These are phyloP conservation scores for Aspergillus bertholletiae DNA, from an alignment of 495 filamentous ascomycete species.

Conservation along the genomic window DNA sequence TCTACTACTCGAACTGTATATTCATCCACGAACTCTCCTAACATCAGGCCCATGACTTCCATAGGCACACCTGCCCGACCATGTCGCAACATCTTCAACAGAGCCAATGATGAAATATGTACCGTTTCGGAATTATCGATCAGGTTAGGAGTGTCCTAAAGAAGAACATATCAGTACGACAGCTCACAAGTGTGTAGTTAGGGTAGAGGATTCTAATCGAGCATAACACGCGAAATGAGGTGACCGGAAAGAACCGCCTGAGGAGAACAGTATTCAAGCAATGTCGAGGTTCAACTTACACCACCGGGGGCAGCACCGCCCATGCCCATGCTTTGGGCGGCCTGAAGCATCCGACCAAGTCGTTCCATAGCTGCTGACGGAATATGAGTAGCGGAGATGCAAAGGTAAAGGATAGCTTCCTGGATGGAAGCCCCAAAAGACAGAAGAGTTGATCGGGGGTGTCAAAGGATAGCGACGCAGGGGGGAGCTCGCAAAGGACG, in stretches of 20 bases:
- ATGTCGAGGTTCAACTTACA: slow-evolving; percentile 51
- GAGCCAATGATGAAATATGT: slow-evolving; percentile 94
- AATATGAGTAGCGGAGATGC: slow-evolving; percentile 18
- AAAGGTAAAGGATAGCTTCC: slow-evolving; percentile 32
- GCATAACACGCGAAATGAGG: neutral
- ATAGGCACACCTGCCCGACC: slow-evolving; percentile 96
- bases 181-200: neutral
- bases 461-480: neutral
- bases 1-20: slow-evolving; percentile 97
- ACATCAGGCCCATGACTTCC: slow-evolving; percentile 99
- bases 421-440: slow-evolving; percentile 33
- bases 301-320: slow-evolving; percentile 66
- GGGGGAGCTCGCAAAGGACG: neutral
- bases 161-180: slow-evolving; percentile 12
- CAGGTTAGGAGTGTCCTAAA: slow-evolving; percentile 76
- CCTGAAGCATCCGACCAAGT: slow-evolving; percentile 76
- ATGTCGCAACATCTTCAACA: slow-evolving; percentile 97
- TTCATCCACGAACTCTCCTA: slow-evolving; percentile 98
- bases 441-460: neutral
- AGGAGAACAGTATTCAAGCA: neutral
- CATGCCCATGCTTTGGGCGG: slow-evolving; percentile 75
- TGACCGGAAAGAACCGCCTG: neutral
- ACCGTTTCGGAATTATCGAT: slow-evolving; percentile 99
- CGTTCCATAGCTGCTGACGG: slow-evolving; percentile 65
- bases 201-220: too few species aligned